Conservation (phyloP, 2,329 filamentous ascomycete species). For the Colletotrichum costaricense region DNA sequence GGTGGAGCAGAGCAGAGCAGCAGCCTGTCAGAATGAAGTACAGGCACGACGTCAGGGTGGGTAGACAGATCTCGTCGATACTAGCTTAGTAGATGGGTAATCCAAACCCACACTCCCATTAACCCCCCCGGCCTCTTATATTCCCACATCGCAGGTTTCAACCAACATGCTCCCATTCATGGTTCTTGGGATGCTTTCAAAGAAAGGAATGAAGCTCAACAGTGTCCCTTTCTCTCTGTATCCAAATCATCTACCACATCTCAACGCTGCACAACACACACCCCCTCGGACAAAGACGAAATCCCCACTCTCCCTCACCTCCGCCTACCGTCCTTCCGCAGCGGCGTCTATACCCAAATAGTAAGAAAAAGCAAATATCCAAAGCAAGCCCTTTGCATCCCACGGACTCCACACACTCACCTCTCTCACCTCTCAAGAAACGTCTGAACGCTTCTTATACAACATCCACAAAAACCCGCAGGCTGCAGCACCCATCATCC, state of each 20-base stretch:
- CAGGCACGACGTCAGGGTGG: background rate
- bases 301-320: background rate
- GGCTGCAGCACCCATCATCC: background rate
- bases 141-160: background rate
- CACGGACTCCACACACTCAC: background rate
- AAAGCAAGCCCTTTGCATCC: background rate
- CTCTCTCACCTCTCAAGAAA: too few relatives aligned
- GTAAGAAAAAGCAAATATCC: slow-evolving; percentile 23
- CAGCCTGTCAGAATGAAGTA: background rate
- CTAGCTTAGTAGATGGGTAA: too few relatives aligned
- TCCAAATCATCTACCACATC: background rate
- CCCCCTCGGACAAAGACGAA: too few relatives aligned
- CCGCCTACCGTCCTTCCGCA: slow-evolving; percentile 13
- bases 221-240: background rate
- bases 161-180: background rate
- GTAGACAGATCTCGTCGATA: background rate
- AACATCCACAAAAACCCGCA: background rate
- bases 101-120: background rate
- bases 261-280: background rate
- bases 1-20: background rate
- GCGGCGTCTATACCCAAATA: slow-evolving; percentile 7
- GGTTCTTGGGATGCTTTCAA: background rate
- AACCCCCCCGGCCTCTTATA: too few relatives aligned
- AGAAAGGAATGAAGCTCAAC: background rate
- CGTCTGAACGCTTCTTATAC: background rate